Base-by-base conservation (phyloP, 768 basidiomycete species). In the Leccinum rimulosum region DNA sequence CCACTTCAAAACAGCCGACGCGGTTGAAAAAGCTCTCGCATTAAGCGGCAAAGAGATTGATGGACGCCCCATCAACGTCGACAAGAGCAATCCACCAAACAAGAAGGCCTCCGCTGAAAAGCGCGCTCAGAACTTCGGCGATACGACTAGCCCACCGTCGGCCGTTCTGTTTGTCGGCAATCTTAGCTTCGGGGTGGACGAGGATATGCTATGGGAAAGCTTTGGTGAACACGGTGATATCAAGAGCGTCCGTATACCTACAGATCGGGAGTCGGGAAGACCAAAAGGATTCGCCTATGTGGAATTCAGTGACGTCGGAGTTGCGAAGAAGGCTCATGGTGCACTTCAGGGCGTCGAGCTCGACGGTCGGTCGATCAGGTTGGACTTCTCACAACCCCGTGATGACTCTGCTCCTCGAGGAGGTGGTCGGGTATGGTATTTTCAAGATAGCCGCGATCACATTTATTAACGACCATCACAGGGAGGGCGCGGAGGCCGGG, bases 251-350 rank as follows among this genome's bases (percentile, higher is more conserved):
- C 85, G 95, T 57, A 77, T 99, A 52, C 94, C 95, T 31, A 97
- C 95, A 40, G 95, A 98, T 74, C 82, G 92, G 64, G 97, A 99
- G 52, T 83, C 89, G 7, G 95, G 94, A 30, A 82, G 80, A 61
- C 87, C 92, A 50, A 98, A 98, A 75, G 97, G 97, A 68, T 98
- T 96, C 75, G 97, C 87, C 22, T 98, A 98, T 75, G 91, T 99
- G 69, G 94, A 98, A 74, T 97, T 95, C 74, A 84, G 87, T 64
- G 87, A 88, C 65, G 68, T 93, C 40, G 90, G 87, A 28, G 77
- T 82, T 55, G 91, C 97, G 11, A 88, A 87, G 76, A 87, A 86
- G 70, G 96, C 96, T 3, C 84, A 86, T 60, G 85, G 82, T 66
- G 84, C 82, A 4, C 79, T 84, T 28, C 80, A 82, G 43, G 91